Percentiles rank a stretch among this genome's conserved stretches.
These are phyloP conservation scores for Penicillium sp. DNA, from an alignment of 2,329 filamentous ascomycete species.

Conservation along the genomic window DNA sequence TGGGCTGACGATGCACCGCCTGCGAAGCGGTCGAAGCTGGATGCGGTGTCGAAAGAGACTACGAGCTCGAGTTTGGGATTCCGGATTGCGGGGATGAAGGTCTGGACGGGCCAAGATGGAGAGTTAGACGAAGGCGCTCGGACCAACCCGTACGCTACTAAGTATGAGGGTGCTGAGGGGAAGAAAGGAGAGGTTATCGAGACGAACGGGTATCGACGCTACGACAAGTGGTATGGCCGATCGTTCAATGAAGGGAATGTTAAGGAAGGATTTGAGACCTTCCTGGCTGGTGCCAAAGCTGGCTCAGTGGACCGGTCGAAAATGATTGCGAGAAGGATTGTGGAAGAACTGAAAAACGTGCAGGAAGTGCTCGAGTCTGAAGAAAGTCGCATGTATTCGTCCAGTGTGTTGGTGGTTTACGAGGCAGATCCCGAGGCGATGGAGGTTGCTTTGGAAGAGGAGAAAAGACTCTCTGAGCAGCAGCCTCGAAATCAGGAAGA, in stretches of 20 bases:
- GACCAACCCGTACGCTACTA: conserved; percentile 35
- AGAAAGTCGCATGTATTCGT: conserved; percentile 68
- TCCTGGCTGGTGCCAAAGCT: conserved; percentile 49
- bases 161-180: conserved; percentile 51
- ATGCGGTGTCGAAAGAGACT: conserved; percentile 59
- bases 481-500: conserved; percentile 23
- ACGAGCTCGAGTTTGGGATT: conserved; percentile 63
- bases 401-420: conserved; percentile 65
- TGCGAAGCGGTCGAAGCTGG: conserved; percentile 59
- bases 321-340: conserved; percentile 43
- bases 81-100: conserved; percentile 65
- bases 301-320: conserved; percentile 45
- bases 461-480: conserved; percentile 37
- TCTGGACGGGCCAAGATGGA: conserved; percentile 48
- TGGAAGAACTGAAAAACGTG: conserved; percentile 44
- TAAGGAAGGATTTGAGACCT: conserved; percentile 58
- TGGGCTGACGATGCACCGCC: conserved; percentile 72
- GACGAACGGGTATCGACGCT: conserved; percentile 57
- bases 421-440: conserved; percentile 62
- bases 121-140: conserved; percentile 31
- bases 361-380: conserved; percentile 53
- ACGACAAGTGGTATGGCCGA: conserved; percentile 67
- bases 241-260: conserved; percentile 58
- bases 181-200: conserved; percentile 43
- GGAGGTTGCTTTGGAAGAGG: conserved; percentile 48